Percentiles rank a stretch among this genome's conserved stretches.
These are phyloP conservation scores for Kokia cookei DNA, from an alignment of 441 rosid species.

Conservation along the genomic window DNA sequence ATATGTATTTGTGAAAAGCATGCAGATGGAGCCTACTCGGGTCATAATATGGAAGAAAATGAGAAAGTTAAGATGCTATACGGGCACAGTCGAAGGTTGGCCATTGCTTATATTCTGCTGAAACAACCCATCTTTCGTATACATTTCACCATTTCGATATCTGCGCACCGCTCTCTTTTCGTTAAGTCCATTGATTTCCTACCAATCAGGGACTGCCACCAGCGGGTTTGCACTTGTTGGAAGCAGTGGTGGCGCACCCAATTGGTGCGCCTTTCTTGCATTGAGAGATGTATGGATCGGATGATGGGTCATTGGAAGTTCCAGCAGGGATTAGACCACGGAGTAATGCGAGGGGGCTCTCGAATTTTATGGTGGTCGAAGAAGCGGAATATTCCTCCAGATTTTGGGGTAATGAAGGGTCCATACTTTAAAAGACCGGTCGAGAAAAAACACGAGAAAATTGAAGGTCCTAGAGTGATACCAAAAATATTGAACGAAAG, in stretches of 20 bases:
- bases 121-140: too few relatives aligned
- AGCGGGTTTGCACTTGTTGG: conserved; percentile 56
- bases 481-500: too few relatives aligned
- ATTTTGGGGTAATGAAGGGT: conserved; percentile 4
- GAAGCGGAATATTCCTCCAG: conserved; percentile 51
- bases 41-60: too few relatives aligned
- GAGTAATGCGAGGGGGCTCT: conserved; percentile 48
- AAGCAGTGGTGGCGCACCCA: conserved; percentile 68
- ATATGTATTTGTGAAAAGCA: too few relatives aligned
- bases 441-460: neutral
- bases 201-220: conserved; percentile 50
- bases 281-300: conserved; percentile 43
- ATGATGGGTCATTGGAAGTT: conserved; percentile 24
- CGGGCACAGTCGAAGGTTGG: too few relatives aligned
- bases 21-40: too few relatives aligned
- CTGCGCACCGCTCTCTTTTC: conserved; percentile 58
- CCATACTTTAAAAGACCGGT: neutral
- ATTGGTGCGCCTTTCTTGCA: conserved; percentile 70
- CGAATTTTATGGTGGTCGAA: conserved; percentile 41
- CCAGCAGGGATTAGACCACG: conserved; percentile 55
- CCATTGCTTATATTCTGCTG: too few relatives aligned
- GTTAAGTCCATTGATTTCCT: conserved; percentile 27
- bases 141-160: conserved; percentile 25
- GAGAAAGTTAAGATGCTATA: too few relatives aligned
- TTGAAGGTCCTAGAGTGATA: neutral